These are phyloP conservation scores for Beta vulgaris DNA, from an alignment of 148 eudicot species.

Conservation along the genomic window DNA sequence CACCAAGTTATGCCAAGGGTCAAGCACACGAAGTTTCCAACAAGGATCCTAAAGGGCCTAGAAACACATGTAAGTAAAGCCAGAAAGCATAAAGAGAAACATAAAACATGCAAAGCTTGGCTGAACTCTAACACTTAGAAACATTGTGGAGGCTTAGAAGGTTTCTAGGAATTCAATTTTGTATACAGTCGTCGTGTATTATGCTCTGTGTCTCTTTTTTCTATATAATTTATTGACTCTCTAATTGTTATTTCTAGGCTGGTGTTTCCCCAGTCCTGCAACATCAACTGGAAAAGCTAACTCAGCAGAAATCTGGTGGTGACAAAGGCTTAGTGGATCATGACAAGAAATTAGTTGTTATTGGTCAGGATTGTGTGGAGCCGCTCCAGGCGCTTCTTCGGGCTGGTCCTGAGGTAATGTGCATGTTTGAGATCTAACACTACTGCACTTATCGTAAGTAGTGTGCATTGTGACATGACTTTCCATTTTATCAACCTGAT, in stretches of 20 bases:
- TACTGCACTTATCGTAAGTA: not conserved
- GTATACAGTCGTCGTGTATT: not conserved
- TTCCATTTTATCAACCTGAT: not conserved
- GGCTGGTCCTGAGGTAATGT: slow-evolving; percentile 72
- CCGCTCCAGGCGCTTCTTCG: slow-evolving; percentile 87
- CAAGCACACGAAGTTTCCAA: no score
- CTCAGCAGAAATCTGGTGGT: slow-evolving; percentile 40
- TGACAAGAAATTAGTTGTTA: slow-evolving; percentile 48
- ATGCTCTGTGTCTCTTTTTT: not conserved
- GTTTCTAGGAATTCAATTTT: not conserved
- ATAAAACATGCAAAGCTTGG: no score
- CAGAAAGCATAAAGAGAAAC: no score
- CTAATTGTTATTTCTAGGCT: slow-evolving; percentile 44
- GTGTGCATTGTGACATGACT: not conserved
- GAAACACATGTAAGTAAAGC: no score
- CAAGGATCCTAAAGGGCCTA: not conserved
- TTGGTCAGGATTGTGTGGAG: slow-evolving; percentile 86
- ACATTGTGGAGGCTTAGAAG: not conserved
- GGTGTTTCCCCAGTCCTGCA: slow-evolving; percentile 83
- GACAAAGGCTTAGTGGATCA: slow-evolving; percentile 29
- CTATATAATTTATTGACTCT: not conserved
- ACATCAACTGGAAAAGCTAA: slow-evolving; percentile 68
- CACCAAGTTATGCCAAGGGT: no score
- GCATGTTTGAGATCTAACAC: not conserved
- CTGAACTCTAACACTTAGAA: not conserved